Conservation (phyloP, 768 basidiomycete species). For the Phylloporus sp. region DNA sequence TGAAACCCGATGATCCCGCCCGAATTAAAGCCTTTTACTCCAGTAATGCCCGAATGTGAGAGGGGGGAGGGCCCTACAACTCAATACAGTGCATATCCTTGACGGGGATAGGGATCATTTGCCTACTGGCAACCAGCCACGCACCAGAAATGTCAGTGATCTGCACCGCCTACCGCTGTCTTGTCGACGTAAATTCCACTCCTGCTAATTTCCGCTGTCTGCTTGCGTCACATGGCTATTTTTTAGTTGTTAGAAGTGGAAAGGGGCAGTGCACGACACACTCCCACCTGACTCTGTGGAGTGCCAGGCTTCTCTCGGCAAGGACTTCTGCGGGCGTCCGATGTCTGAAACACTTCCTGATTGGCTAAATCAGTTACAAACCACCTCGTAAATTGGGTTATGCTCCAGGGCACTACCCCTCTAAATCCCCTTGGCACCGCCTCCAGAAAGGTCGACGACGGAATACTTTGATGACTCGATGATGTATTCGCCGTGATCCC, state of each 20-base stretch:
- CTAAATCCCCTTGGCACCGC: neutral
- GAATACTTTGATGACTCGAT: conserved; percentile 1
- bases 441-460: neutral
- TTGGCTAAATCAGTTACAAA: conserved; percentile 1
- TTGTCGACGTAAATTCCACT: conserved; percentile 8
- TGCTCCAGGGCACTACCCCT: neutral
- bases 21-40: neutral
- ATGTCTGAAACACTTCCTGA: neutral
- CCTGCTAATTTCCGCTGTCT: conserved; percentile 7
- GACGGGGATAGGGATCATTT: neutral
- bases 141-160: neutral
- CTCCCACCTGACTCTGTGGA: neutral
- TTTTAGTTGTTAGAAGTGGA: neutral
- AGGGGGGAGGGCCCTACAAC: neutral
- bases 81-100: neutral
- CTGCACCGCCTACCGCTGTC: neutral
- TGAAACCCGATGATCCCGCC: conserved; percentile 4
- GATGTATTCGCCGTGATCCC: neutral
- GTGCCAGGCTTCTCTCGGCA: neutral
- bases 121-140: neutral
- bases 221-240: neutral
- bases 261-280: neutral
- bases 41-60: neutral
- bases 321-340: conserved; percentile 1
- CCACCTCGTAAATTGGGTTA: neutral